A percentile compares a stretch with the other conserved stretches of the same genome.
Conservation (phyloP, 495 filamentous ascomycete species). For the Rostrohypoxylon terebratum region DNA sequence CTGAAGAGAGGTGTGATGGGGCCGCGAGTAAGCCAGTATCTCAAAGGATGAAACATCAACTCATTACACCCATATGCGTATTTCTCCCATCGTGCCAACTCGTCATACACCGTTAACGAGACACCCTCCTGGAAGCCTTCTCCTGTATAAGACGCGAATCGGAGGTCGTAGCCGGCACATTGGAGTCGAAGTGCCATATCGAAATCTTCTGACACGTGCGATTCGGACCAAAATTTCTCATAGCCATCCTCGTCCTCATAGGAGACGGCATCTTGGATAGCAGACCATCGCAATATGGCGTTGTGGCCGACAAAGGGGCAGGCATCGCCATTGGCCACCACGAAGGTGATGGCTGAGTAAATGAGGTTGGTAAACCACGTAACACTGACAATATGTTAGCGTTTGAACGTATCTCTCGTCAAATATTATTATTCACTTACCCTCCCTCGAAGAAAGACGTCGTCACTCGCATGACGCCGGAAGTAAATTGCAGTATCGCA, state of each 20-base stretch:
- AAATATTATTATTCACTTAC: slow-evolving; percentile 40
- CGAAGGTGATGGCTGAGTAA: slow-evolving; percentile 75
- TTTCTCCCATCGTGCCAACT: slow-evolving; percentile 80
- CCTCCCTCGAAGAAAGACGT: slow-evolving; percentile 70
- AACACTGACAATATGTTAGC: slow-evolving; percentile 54
- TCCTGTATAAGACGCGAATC: slow-evolving; percentile 71
- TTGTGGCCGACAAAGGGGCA: slow-evolving; percentile 80
- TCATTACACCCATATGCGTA: slow-evolving; percentile 83
- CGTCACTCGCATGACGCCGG: slow-evolving; percentile 78
- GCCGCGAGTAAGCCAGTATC: slow-evolving; percentile 65
- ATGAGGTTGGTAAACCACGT: slow-evolving; percentile 81
- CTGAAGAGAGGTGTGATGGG: slow-evolving; percentile 76
- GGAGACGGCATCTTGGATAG: slow-evolving; percentile 70
- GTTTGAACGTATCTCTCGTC: not conserved
- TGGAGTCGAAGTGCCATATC: slow-evolving; percentile 80
- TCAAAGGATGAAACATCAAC: slow-evolving; percentile 65
- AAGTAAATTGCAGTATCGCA: slow-evolving; percentile 74
- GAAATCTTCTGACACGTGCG: slow-evolving; percentile 79
- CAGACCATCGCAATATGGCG: slow-evolving; percentile 75
- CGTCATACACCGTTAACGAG: slow-evolving; percentile 80
- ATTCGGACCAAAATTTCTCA: slow-evolving; percentile 80
- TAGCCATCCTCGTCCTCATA: slow-evolving; percentile 56
- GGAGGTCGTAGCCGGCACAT: slow-evolving; percentile 69
- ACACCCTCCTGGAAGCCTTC: slow-evolving; percentile 80
- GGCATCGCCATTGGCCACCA: slow-evolving; percentile 74